Base-by-base conservation (phyloP, 1,284 basidiomycete species). In the Gomphus bonarii region DNA sequence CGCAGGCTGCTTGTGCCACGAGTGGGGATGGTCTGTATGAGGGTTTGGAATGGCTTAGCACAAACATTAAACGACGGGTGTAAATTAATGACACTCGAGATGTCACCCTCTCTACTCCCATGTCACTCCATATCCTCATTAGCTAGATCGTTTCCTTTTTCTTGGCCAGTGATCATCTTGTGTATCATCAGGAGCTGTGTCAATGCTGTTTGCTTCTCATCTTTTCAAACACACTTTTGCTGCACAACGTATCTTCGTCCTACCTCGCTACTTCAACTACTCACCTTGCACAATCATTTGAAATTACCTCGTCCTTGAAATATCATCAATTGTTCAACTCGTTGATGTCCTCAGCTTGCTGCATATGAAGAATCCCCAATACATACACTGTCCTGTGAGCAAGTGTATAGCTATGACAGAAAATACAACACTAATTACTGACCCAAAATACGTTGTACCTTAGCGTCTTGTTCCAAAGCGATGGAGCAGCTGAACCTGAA, bases 21-120 rank as follows among this genome's bases (percentile, higher is more conserved):
- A 95, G 91, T 67, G 97, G 97, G 69, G 97, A 99, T 72, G 95
- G 95, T 78, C 81, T 99, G 62, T 99, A 99, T 74, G 97, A 99
- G 77, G 95, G 95, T 75, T 80, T 97, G 64, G 93, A 97, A 76
- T 95, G 92, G 92, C 76, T 93, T 78, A 90, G 86, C 69, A 80
- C 82, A 64, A 93, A 93, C 80, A 87, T 92, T 76, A 90, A 89
- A 76, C 82, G 85, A 70, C 83, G 87, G 68, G 54, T 55, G 28
- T 46, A 58, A 35, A 28, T 14, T 51, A 46, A 18, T 57, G 28
- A 7, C 25, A 31, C 9, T 30, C 22, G 12, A 22, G 16, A 31
- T 54, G 51, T 42, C 51, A 7, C 53, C 25, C 28, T 25, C 25
- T 4, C 25, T 25, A 25, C 25, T 25, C 4, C 25, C 25, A 25